Base-by-base conservation (phyloP, 768 basidiomycete genomes). In the Artomyces pyxidatus region DNA sequence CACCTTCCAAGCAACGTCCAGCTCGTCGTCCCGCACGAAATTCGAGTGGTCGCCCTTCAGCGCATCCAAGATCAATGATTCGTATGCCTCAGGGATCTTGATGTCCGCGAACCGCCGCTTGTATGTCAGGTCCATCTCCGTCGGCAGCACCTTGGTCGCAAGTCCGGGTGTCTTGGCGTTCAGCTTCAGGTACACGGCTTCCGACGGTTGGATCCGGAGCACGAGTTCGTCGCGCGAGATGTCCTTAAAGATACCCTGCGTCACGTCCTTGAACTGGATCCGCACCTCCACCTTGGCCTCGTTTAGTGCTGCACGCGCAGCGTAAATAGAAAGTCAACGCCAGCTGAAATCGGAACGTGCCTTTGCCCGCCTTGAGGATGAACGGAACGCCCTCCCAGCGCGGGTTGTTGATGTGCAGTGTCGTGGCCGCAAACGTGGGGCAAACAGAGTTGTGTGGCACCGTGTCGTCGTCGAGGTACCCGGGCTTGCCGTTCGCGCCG, bases 371-470 rank as follows among this genome's bases (percentile, higher is more conserved):
- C 71, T 94, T 97, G 57, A 99, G 75, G 61, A 98, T 92, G 72
- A 98, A 99, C 0, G 95, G 96, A 5, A 99, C 95, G 50, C 95
- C 95, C 65, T 98, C 95, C 95, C 95, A 99, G 52, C 96, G 75
- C 1, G 90, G 92, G 65, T 92, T 96, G 70, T 96, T 77, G 65
- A 99, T 90, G 81, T 81, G 87, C 21, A 98, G 74, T 11, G 86
- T 87, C 43, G 83, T 81, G 6, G 91, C 91, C 42, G 95, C 94
- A 61, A 83, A 99, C 4, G 95, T 99, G 6, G 96, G 95, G 70
- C 93, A 96, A 37, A 81, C 77, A 21, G 94, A 97, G 62, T 80
- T 80, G 63, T 78, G 91, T 30, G 95, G 95, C 22, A 98, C 95
- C 2, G 91, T 97, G 25, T 86, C 81, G 64, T 99, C 95, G 55